Evolutionary conservation across 2,329 filamentous ascomycete species (phyloP), one percentile per base, ranked within the genome.

Genomic region (Colletotrichum abscissum): DNA sequence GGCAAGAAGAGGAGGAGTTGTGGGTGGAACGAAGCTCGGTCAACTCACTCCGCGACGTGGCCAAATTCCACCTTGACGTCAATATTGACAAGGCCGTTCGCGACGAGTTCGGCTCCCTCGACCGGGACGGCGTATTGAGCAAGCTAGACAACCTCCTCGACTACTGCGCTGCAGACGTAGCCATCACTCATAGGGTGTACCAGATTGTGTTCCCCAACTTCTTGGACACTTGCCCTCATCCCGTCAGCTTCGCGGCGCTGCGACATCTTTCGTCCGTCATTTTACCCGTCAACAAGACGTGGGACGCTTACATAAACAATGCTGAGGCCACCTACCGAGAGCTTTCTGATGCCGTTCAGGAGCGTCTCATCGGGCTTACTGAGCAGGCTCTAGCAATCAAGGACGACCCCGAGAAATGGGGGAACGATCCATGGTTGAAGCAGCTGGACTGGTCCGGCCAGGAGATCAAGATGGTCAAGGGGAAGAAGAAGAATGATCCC

Each of bases 371-470:
- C 3, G 88, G 88, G 3, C 85, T 99, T 6, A 91, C 95, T 1
- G 88, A 97, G 11, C 93, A 92, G 80, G 96, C 97, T 0, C 80
- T 97, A 14, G 89, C 92, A 75, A 86, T 94, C 69, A 97, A 95
- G 78, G 89, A 89, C 1, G 85, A 95, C 58, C 84, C 91, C 0
- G 88, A 92, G 28, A 87, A 92, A 58, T 98, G 94, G 85, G 85
- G 87, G 68, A 92, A 89, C 54, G 96, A 99, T 79, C 94, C 95
- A 5, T 99, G 97, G 97, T 83, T 99, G 78, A 89, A 89, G 75
- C 97, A 99, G 85, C 89, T 99, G 65, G 95, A 99, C 85, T 99
- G 97, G 97, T 94, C 94, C 1, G 95, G 94, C 4, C 95, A 98
- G 82, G 94, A 97, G 81, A 88, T 98, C 74, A 95, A 91, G 80